phyloP scores from a whole-genome alignment of 768 basidiomycete species.

The Solioccasus polychromus region DNA sequence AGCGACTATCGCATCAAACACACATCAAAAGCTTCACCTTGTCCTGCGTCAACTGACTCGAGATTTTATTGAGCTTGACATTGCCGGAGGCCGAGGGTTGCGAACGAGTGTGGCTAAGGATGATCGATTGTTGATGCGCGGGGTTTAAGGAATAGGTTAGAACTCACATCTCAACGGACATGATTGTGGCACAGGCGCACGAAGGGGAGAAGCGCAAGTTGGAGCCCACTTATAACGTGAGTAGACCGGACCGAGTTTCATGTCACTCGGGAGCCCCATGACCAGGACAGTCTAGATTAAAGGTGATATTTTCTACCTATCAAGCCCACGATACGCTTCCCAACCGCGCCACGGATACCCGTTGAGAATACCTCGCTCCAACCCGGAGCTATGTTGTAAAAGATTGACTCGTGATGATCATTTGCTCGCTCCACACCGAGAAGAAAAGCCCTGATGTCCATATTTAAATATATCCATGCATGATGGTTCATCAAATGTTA shows the following conservation, averaged over 20 bases:
- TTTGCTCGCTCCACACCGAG: no score
- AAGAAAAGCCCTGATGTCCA: background rate
- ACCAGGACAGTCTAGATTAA: conserved; percentile 5
- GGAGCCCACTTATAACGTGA: conserved; percentile 18
- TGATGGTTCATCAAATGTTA: background rate
- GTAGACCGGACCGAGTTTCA: conserved; percentile 7
- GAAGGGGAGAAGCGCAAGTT: background rate
- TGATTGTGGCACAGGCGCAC: conserved; percentile 24
- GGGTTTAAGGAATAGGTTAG: background rate
- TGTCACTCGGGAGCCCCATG: conserved; percentile 11
- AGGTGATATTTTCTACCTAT: conserved; percentile 1
- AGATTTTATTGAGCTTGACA: conserved; percentile 69
- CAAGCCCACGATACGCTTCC: conserved; percentile 16
- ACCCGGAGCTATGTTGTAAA: no score
- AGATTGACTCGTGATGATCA: no score
- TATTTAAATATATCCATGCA: background rate
- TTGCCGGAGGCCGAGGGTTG: conserved; percentile 25
- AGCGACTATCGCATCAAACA: background rate
- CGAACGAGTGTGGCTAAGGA: conserved; percentile 18
- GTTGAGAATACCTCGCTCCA: no score
- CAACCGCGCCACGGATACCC: no score
- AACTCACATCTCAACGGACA: conserved; percentile 64
- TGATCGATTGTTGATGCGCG: background rate
- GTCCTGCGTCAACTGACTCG: conserved; percentile 69
- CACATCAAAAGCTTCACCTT: conserved; percentile 54